Evolutionary conservation across 1,139 yeast species (phyloP).

Genomic region (Saccharomycopsis phalli): DNA sequence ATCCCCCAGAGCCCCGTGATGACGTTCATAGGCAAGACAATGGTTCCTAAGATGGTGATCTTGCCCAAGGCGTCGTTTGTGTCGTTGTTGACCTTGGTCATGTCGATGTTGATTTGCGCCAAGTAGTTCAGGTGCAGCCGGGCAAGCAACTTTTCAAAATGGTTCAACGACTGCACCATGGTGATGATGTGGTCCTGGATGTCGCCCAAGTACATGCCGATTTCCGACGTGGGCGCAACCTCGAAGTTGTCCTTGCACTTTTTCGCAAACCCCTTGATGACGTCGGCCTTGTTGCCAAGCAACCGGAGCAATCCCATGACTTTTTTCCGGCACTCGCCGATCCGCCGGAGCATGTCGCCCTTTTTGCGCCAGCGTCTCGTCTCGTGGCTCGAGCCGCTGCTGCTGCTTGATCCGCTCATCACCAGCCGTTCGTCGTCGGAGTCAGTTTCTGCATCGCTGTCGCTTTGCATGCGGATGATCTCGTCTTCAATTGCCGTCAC

Average conservation of each 20-base stretch:
- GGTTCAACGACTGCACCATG: constrained; percentile 90
- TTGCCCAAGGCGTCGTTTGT: constrained; percentile 94
- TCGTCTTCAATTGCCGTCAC: constrained; percentile 89
- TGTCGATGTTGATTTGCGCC: constrained; percentile 93
- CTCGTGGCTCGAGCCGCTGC: constrained; percentile 30
- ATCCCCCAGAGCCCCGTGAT: constrained; percentile 98
- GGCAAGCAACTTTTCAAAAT: constrained; percentile 86
- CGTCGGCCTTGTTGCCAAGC: constrained; percentile 90
- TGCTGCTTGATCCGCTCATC: neutral
- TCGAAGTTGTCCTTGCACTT: constrained; percentile 41
- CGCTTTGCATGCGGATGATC: constrained; percentile 73
- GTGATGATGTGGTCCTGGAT: constrained; percentile 95
- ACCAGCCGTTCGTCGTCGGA: constrained; percentile 15
- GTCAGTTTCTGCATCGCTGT: constrained; percentile 36
- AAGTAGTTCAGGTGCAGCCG: constrained; percentile 90
- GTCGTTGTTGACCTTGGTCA: constrained; percentile 93
- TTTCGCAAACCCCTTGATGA: constrained; percentile 87
- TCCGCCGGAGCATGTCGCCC: constrained; percentile 89
- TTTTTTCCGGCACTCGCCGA: constrained; percentile 90
- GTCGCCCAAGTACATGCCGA: constrained; percentile 87
- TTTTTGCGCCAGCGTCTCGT: constrained; percentile 79
- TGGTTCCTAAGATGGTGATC: constrained; percentile 88
- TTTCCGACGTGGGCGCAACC: constrained; percentile 40
- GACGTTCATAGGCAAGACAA: constrained; percentile 87
- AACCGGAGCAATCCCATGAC: constrained; percentile 85